Evolutionary conservation across 345 rosid species (phyloP).

Genomic region (Brassica nigra): DNA sequence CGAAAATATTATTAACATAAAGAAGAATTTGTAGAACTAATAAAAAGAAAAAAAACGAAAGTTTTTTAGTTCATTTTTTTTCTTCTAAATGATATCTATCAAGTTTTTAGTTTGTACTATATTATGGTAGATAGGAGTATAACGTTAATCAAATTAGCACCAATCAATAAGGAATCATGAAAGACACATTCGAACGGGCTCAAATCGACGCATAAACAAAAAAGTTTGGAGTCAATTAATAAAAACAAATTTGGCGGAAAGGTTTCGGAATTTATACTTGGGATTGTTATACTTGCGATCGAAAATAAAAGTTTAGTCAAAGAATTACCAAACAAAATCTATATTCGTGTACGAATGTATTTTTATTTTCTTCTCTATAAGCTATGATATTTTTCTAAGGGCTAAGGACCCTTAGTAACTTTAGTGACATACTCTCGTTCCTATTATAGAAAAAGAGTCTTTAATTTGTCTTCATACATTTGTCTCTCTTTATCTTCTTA

Average conservation of each 20-base stretch:
- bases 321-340: neutral
- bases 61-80: neutral
- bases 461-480: neutral
- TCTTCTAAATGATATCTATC: neutral
- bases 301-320: constrained; percentile 31
- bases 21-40: neutral
- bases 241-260: constrained; percentile 22
- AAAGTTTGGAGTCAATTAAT: neutral
- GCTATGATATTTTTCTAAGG: constrained; percentile 12
- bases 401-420: constrained; percentile 6
- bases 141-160: constrained; percentile 15
- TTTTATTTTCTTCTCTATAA: neutral
- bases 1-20: neutral
- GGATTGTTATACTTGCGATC: constrained; percentile 22
- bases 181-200: constrained; percentile 32
- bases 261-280: constrained; percentile 33
- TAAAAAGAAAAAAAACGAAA: neutral
- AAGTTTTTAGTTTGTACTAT: neutral
- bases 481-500: neutral
- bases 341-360: constrained; percentile 31
- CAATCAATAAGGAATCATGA: constrained; percentile 35
- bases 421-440: neutral
- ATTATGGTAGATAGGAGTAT: neutral
- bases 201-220: constrained; percentile 25
- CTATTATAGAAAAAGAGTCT: neutral